These are phyloP conservation scores for Lachancea mirantina DNA, from an alignment of 805 yeast genomes.

Conservation along the genomic window DNA sequence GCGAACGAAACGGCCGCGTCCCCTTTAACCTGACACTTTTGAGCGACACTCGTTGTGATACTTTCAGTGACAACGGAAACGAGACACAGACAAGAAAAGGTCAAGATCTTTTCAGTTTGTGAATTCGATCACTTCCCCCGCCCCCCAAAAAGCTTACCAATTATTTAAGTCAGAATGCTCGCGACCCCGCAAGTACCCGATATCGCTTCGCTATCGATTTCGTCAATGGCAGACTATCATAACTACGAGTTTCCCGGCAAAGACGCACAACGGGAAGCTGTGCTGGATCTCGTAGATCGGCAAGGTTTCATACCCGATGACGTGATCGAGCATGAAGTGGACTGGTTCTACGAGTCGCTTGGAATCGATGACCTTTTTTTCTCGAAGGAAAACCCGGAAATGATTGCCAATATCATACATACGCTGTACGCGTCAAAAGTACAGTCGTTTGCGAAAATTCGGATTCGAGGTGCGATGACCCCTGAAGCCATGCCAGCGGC, in stretches of 20 bases:
- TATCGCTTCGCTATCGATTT: conserved; percentile 35
- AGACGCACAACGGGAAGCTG: conserved; percentile 71
- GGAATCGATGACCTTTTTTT: conserved; percentile 92
- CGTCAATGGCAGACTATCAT: conserved; percentile 57
- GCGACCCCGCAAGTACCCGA: conserved; percentile 25
- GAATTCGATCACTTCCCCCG: background rate
- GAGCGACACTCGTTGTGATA: no score
- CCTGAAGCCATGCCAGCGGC: conserved; percentile 3
- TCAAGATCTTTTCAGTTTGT: background rate
- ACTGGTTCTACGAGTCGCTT: conserved; percentile 79
- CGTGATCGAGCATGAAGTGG: conserved; percentile 76
- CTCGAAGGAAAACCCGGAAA: conserved; percentile 74
- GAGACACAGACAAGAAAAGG: background rate
- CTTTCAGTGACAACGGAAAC: no score
- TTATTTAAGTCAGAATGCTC: no score
- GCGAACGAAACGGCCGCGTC: no score
- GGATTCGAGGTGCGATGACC: conserved; percentile 27
- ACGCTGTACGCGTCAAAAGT: conserved; percentile 89
- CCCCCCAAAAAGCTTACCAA: no score
- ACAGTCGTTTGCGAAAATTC: conserved; percentile 70
- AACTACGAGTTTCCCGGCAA: conserved; percentile 73
- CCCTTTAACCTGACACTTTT: no score
- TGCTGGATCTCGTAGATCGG: conserved; percentile 70
- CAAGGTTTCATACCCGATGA: conserved; percentile 87
- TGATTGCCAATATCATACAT: conserved; percentile 76